Conservation (phyloP, 31 red algal species). For the Pterothamnion heteromorphum region DNA sequence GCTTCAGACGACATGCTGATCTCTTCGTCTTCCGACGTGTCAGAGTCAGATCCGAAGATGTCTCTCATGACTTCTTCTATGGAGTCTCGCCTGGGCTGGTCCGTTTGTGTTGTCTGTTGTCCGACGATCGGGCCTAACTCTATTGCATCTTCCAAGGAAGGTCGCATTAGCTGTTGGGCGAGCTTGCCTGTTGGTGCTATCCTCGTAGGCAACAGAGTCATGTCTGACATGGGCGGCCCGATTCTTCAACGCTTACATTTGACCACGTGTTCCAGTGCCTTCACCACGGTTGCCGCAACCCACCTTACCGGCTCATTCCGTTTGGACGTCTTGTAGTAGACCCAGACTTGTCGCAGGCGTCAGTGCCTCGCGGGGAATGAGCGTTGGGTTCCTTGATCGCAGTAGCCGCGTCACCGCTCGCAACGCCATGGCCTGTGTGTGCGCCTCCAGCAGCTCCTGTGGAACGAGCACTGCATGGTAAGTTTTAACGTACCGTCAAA, state of each 20-base stretch:
- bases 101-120: too few relatives aligned
- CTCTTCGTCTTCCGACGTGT: too few relatives aligned
- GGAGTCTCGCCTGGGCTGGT: too few relatives aligned
- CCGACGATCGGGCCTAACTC: too few relatives aligned
- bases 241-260: not conserved
- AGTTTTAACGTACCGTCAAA: not conserved
- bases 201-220: slow-evolving; percentile 2
- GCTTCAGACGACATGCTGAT: too few relatives aligned
- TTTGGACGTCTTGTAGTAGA: not conserved
- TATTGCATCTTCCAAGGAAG: too few relatives aligned
- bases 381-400: not conserved
- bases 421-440: not conserved
- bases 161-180: too few relatives aligned
- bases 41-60: too few relatives aligned
- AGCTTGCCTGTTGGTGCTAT: not conserved
- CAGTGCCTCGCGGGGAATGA: not conserved
- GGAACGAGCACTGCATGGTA: not conserved
- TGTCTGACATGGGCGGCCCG: slow-evolving; percentile 33
- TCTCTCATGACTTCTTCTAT: too few relatives aligned
- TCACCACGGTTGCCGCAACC: not conserved
- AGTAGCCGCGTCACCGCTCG: not conserved
- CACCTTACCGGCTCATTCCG: slow-evolving; percentile 36
- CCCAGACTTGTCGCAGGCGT: not conserved
- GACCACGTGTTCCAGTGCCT: not conserved
- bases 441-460: not conserved